Percentiles rank a stretch among this genome's conserved stretches.
Conservation (phyloP, 345 rosid species). For the Geranium brycei region DNA sequence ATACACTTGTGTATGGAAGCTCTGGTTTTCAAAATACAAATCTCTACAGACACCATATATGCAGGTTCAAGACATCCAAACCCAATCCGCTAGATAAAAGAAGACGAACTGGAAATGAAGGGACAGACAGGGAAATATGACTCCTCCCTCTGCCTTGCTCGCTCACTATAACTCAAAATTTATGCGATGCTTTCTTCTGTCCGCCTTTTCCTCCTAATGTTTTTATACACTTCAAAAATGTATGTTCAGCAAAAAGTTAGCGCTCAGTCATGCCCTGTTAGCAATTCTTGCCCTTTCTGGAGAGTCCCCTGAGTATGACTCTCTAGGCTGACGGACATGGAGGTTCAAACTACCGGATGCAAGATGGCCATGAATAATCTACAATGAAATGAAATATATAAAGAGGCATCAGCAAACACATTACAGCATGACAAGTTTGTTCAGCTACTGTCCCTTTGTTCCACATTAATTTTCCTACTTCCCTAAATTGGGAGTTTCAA, state of each 20-base stretch:
- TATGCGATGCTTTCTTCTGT: constrained; percentile 12
- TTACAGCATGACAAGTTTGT: not conserved
- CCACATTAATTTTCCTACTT: too few relatives aligned
- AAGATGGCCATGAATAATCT: not conserved
- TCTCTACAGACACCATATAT: too few relatives aligned
- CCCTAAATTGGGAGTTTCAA: too few relatives aligned
- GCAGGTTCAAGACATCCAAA: not conserved
- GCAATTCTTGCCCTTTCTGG: constrained; percentile 23
- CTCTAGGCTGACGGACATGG: constrained; percentile 51
- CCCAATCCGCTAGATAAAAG: not conserved
- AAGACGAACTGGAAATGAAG: not conserved
- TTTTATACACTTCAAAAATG: constrained; percentile 21
- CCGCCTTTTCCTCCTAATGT: constrained; percentile 22
- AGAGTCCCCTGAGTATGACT: constrained; percentile 52
- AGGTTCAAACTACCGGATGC: constrained; percentile 41
- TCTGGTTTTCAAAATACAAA: not conserved
- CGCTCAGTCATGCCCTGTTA: constrained; percentile 11
- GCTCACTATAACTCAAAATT: constrained; percentile 26
- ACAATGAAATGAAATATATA: not conserved
- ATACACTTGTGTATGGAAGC: not conserved
- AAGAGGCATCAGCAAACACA: not conserved
- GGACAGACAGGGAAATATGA: too few relatives aligned
- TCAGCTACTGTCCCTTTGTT: not conserved
- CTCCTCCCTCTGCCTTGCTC: too few relatives aligned
- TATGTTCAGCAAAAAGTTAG: constrained; percentile 20